phyloP scores from a whole-genome alignment of 2,329 filamentous ascomycete genomes.

The Canariomyces notabilis region DNA sequence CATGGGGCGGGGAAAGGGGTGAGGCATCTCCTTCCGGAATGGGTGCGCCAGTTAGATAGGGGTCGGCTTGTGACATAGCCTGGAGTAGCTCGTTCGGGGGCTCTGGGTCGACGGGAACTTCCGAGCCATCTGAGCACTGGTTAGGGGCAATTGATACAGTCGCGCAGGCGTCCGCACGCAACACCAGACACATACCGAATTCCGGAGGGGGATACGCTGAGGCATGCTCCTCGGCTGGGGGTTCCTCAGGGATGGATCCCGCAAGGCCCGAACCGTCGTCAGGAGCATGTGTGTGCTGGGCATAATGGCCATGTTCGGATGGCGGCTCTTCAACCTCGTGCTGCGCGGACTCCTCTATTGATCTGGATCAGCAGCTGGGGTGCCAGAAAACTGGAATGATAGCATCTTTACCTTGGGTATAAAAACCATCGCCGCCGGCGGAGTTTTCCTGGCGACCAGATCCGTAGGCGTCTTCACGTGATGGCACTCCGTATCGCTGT shows the following conservation, averaged over 20 bases:
- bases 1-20: background rate
- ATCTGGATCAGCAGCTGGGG: background rate
- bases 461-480: background rate
- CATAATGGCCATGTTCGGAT: background rate
- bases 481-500: background rate
- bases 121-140: background rate
- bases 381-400: background rate
- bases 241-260: background rate
- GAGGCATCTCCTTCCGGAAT: background rate
- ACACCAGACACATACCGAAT: background rate
- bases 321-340: background rate
- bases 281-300: background rate
- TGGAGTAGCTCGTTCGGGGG: background rate
- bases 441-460: background rate
- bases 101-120: background rate
- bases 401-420: background rate
- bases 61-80: background rate
- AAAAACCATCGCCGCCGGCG: background rate
- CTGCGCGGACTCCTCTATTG: background rate
- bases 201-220: background rate
- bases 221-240: background rate
- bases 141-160: background rate
- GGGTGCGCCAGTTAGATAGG: constrained; percentile 3
- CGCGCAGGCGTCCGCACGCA: background rate
- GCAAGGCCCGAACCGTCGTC: background rate